Conservation (phyloP, 2,329 filamentous ascomycete species). For the Canariomyces notabilis region DNA sequence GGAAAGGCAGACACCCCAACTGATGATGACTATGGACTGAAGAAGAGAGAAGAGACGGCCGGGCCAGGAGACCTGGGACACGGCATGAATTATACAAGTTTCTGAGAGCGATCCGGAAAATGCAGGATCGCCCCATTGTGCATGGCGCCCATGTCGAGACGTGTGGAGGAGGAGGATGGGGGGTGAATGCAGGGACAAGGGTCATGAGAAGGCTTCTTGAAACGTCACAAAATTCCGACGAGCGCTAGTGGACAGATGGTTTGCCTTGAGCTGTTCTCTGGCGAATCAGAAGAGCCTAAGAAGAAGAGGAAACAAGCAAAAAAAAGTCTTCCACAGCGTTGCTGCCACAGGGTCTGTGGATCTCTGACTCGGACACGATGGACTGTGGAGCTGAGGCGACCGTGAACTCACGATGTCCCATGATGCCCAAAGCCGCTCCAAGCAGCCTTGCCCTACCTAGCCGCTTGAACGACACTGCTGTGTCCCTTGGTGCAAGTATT, state of each 20-base stretch:
- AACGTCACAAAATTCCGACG: constrained; percentile 27
- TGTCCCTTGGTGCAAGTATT: too few relatives aligned
- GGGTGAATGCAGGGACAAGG: constrained; percentile 17
- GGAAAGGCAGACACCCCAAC: constrained; percentile 19
- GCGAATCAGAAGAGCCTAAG: constrained; percentile 9
- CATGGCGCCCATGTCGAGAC: constrained; percentile 28
- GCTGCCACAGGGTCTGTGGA: too few relatives aligned
- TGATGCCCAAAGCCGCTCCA: too few relatives aligned
- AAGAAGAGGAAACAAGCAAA: neutral
- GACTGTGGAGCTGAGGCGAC: too few relatives aligned
- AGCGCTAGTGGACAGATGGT: constrained; percentile 13
- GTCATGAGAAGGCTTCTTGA: constrained; percentile 21
- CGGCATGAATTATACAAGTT: constrained; percentile 40
- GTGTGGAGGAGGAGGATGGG: constrained; percentile 17
- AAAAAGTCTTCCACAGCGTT: too few relatives aligned
- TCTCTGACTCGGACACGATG: too few relatives aligned
- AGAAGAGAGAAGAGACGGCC: constrained; percentile 27
- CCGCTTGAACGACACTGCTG: too few relatives aligned
- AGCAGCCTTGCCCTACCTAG: too few relatives aligned
- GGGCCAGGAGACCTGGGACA: constrained; percentile 25
- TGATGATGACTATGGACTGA: constrained; percentile 22
- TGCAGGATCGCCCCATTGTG: constrained; percentile 36
- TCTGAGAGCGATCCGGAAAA: constrained; percentile 26
- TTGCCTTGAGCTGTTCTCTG: constrained; percentile 1
- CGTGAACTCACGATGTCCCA: too few relatives aligned